phyloP scores from a whole-genome alignment of 2,329 filamentous ascomycete species.

The Davidsoniella eucalypti region DNA sequence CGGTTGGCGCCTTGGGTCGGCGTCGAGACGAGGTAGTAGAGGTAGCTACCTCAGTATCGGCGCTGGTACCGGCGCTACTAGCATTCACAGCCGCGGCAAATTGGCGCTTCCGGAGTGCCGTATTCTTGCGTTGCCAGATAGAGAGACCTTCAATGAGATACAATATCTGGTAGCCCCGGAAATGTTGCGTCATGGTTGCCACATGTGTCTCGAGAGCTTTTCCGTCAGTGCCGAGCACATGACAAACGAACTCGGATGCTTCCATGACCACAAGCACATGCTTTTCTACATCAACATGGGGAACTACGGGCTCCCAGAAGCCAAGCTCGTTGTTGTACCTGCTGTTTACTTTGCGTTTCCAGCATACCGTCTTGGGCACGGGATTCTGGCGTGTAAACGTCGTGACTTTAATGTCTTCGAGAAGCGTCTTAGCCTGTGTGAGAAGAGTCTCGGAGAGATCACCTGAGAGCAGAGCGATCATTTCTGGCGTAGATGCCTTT shows the following conservation, averaged over 20 bases:
- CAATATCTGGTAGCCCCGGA: constrained; percentile 38
- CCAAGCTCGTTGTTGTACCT: constrained; percentile 43
- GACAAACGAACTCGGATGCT: constrained; percentile 48
- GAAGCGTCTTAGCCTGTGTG: constrained; percentile 31
- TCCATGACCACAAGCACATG: constrained; percentile 46
- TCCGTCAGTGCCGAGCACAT: constrained; percentile 31
- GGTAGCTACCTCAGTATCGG: constrained; percentile 16
- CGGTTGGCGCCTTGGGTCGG: constrained; percentile 19
- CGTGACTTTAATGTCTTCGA: constrained; percentile 33
- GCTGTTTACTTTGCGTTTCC: constrained; percentile 51
- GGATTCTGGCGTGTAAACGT: constrained; percentile 28
- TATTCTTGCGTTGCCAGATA: constrained; percentile 52
- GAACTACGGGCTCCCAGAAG: constrained; percentile 46
- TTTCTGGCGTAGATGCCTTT: constrained; percentile 55
- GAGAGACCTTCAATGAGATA: constrained; percentile 58
- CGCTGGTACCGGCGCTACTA: background rate
- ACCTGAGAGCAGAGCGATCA: constrained; percentile 55
- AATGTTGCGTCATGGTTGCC: constrained; percentile 31
- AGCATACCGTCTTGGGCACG: constrained; percentile 41
- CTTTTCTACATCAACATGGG: constrained; percentile 36
- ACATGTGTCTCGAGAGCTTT: constrained; percentile 7
- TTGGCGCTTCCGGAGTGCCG: constrained; percentile 47
- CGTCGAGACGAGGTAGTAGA: constrained; percentile 18
- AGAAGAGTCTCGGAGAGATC: constrained; percentile 32
- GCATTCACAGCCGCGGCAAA: constrained; percentile 44